Base-by-base conservation (phyloP, 2,329 filamentous ascomycete species). In the Phaeosphaeria sp. region DNA sequence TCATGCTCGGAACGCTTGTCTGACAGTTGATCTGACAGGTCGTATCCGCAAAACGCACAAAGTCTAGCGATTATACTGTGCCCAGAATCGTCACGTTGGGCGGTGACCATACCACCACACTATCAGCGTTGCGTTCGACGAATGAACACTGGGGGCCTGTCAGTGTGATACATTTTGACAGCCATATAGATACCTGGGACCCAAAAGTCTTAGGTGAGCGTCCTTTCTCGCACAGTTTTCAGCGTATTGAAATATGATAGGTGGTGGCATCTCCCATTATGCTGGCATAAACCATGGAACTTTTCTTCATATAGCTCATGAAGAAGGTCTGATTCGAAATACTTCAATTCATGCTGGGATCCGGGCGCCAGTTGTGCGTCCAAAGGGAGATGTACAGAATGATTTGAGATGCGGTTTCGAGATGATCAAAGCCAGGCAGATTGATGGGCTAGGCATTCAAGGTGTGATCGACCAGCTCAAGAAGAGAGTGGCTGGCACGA, bases 281-380 rank as follows among this genome's bases (percentile, higher is more conserved):
- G 85, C 84, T 42, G 83, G 81, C 2, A 74, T 87, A 2, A 88
- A 87, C 56, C 86, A 88, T 65, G 86, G 86, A 39, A 88, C 86
- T 0, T 88, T 87, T 67, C 74, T 88, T 15, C 85, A 88, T 61
- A 84, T 87, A 39, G 86, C 86, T 0, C 84, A 87, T 63, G 86
- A 88, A 71, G 86, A 88, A 72, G 83, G 84, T 0, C 74, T 88
- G 45, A 83, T 88, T 56, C 77, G 78, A 24, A 87, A 87, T 62
- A 82, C 80, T 1, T 87, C 84, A 0, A 82, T 88, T 18, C 86
- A 88, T 69, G 86, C 84, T n/a, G 86, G 86, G 0, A 87, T 88
- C 59, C 80, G 86, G 40, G 86, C 82, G 0, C 85, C 85, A 0
- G 68, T 87, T 1, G 65, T 76, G 8, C 79, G 82, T 13, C 78